Evolutionary conservation across 2,329 filamentous ascomycete genomes (phyloP), one percentile per base, ranked within the genome.

Genomic region (Fonsecaea nubica): DNA sequence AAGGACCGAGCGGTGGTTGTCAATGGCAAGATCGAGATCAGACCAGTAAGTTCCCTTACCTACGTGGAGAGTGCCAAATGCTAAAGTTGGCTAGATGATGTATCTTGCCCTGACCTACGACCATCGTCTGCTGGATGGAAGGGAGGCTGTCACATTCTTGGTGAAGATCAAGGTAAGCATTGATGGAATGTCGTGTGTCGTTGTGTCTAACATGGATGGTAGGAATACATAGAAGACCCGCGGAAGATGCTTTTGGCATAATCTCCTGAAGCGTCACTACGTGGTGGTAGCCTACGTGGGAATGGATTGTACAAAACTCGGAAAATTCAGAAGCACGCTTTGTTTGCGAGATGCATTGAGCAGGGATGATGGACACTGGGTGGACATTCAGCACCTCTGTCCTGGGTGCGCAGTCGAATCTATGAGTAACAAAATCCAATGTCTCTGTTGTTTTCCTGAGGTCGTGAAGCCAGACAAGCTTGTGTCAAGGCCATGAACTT

Each of bases 41-140:
- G 95, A 72, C 95, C 95, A 25, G 85, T 87, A 79, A 72, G 83
- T 77, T 55, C 10, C 13, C n/a, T 10, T 32, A 25, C 25, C 30
- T 18, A 30, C 8, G 6, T 40, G 12, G 9, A 4, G 15, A 25
- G 10, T 13, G 10, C 25, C 40, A 48, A 18, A 12, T 9, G 62
- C 69, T 69, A 35, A 62, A 38, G 18, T 32, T 59, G 59, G 40
- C 33, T 68, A 87, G 81, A 98, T 99, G 93, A 99, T 99, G 95
- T 98, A 97, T 80, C 87, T 99, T 71, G 95, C 95, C 50, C 86
- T 99, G 67, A 99, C 95, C 13, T 99, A 99, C 77, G 95, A 99
- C 79, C 95, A 99, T 82, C 91, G 95, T 77, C 87, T 99, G 58
- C 85, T 99, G 30, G 95, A 98, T 79, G 95, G 95, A 58, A 89